Conservation (phyloP, 352 stramenopile genomes). For the Pythium guiyangense region DNA sequence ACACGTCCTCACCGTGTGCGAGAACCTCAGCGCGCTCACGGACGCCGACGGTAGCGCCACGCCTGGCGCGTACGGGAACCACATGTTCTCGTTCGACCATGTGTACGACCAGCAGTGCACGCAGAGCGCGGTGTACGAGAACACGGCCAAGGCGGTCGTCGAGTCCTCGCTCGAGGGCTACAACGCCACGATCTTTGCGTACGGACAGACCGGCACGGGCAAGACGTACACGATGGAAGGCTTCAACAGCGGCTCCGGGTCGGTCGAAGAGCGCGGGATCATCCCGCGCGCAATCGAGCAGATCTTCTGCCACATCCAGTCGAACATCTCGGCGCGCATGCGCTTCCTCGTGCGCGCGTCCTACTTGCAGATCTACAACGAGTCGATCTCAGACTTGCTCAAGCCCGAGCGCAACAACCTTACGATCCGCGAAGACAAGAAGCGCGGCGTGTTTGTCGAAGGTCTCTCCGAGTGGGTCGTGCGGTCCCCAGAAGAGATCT, state of each 20-base stretch:
- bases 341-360: constrained; percentile 90
- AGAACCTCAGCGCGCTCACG: constrained; percentile 63
- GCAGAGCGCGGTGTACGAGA: constrained; percentile 92
- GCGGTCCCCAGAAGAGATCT: constrained; percentile 90
- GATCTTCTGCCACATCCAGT: constrained; percentile 91
- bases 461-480: constrained; percentile 94
- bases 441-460: constrained; percentile 92
- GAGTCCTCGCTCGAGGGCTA: constrained; percentile 91
- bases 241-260: constrained; percentile 81
- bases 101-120: constrained; percentile 91
- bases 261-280: constrained; percentile 93
- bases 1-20: constrained; percentile 86
- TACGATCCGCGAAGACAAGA: constrained; percentile 92
- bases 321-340: constrained; percentile 76
- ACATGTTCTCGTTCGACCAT: constrained; percentile 93
- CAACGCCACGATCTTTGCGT: constrained; percentile 91
- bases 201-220: constrained; percentile 88
- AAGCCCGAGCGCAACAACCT: constrained; percentile 91
- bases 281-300: constrained; percentile 98
- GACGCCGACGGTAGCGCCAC: constrained; percentile 24
- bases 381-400: constrained; percentile 92
- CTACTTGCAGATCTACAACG: constrained; percentile 95
- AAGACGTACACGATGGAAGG: constrained; percentile 98
- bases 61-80: constrained; percentile 68
- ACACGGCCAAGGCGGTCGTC: constrained; percentile 90